Base-by-base conservation (phyloP, 805 yeast genomes). In the Barnettozyma populi region DNA sequence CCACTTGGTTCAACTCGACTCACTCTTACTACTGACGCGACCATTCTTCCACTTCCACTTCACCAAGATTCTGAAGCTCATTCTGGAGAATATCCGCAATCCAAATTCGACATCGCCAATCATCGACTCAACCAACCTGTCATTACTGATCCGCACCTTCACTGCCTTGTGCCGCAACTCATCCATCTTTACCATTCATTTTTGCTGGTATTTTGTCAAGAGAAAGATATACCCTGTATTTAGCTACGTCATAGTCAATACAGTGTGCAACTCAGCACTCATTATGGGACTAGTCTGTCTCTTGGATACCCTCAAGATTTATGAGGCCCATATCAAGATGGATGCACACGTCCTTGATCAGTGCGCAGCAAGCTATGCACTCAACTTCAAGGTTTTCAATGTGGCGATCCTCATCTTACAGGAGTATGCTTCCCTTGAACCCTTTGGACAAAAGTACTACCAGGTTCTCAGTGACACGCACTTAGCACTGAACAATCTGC, bases 11-110 rank as follows among this genome's bases (percentile, higher is more conserved):
- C 65, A 69, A 39, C 51, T 69, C 25, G 59, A 58, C 46, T 67
- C 64, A 0, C 59, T 66, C 18, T 52, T 64, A 42, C 47, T 69
- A 31, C 53, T 70, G 16, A 56, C 69, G 32, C 52, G 65, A n/a
- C 72, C 74, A 16, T 68, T 68, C 44, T 66, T 65, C 47, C 57
- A 64, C 53, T 66, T 57, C 48, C 39, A 53, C 29, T 51, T 64
- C 32, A 43, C 43, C 1, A 43, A 37, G 23, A 13, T 20, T 7
- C 24, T 46, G 4, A 43, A 32, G n/a, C n/a, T 11, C 4, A 16
- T 49, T 1, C 13, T 41, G 5, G 21, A 20, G 23, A 38, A 34
- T 7, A 25, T 48, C 3, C 25, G 44, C 36, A 38, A 42, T 11
- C 21, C 36, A 19, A 14, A 35, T 14, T 29, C 37, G 24, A 18